A percentile compares a stretch with the other conserved stretches of the same genome.
These are phyloP conservation scores for Yamadazyma dendronema DNA, from an alignment of 1,139 yeast genomes.

Conservation along the genomic window DNA sequence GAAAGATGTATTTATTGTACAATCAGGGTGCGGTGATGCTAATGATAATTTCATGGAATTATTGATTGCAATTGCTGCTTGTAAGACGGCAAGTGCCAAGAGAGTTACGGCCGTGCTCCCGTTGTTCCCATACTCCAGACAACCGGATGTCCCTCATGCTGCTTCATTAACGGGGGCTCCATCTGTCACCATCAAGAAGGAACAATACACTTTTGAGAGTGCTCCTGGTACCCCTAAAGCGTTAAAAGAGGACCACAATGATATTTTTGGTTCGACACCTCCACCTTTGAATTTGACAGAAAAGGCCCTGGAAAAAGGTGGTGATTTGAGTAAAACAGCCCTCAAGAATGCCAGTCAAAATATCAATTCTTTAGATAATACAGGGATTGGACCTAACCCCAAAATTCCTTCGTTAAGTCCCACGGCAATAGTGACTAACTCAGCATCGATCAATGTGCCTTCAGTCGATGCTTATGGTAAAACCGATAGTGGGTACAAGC, in stretches of 20 bases:
- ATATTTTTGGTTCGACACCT: conserved; percentile 14
- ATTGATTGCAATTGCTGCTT: conserved; percentile 85
- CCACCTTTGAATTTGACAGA: conserved; percentile 16
- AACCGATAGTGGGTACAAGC: conserved; percentile 69
- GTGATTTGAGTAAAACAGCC: conserved; percentile 17
- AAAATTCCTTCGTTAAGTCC: conserved; percentile 20
- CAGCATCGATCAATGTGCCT: conserved; percentile 30
- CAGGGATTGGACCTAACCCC: conserved; percentile 6
- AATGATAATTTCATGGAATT: conserved; percentile 90
- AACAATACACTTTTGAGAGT: conserved; percentile 56
- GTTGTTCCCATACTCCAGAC: conserved; percentile 91
- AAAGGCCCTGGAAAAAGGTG: not conserved
- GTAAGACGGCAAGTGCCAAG: conserved; percentile 92
- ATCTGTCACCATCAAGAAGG: conserved; percentile 38
- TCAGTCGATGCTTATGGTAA: conserved; percentile 39
- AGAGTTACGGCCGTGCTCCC: conserved; percentile 95
- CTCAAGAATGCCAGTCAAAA: conserved; percentile 15
- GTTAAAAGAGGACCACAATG: conserved; percentile 20
- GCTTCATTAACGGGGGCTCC: conserved; percentile 59
- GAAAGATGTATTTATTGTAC: conserved; percentile 86
- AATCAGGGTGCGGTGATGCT: conserved; percentile 82
- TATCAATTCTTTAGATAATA: not conserved
- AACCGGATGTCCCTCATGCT: conserved; percentile 91
- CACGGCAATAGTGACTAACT: conserved; percentile 30
- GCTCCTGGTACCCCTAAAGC: conserved; percentile 62